Conservation (phyloP, 257 asterid genomes). For the Apocynum venetum region DNA sequence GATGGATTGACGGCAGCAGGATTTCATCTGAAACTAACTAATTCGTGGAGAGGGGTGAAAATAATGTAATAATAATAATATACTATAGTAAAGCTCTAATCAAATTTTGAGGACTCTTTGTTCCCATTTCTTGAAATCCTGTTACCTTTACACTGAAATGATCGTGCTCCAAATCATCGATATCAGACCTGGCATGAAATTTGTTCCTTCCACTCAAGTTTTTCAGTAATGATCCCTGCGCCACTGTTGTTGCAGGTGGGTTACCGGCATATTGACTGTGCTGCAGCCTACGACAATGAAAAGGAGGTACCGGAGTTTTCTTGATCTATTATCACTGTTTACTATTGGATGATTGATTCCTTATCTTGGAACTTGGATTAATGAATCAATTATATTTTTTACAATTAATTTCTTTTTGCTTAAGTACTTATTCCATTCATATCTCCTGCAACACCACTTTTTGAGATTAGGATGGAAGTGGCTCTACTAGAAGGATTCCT, state of each 20-base stretch:
- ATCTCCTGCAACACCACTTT: background rate
- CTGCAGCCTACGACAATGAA: constrained; percentile 49
- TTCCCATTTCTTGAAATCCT: background rate
- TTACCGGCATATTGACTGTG: constrained; percentile 62
- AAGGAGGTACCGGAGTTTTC: constrained; percentile 31
- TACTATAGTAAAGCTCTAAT: background rate
- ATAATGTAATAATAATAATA: background rate
- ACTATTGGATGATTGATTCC: background rate
- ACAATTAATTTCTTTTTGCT: background rate
- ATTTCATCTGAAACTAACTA: background rate
- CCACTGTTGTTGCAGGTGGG: constrained; percentile 39
- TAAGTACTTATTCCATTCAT: background rate
- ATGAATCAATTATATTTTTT: background rate
- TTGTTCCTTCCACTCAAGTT: background rate
- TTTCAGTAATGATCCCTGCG: background rate
- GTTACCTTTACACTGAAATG: background rate
- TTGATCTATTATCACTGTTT: no score
- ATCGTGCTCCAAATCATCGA: background rate
- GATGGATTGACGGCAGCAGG: background rate
- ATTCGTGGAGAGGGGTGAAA: background rate
- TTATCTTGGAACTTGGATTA: background rate
- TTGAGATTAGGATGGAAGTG: background rate
- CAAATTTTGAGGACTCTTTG: background rate
- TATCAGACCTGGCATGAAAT: background rate
- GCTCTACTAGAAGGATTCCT: background rate